Base-by-base conservation (phyloP, 2,329 filamentous ascomycete genomes). In the Huntiella bhutanensis region DNA sequence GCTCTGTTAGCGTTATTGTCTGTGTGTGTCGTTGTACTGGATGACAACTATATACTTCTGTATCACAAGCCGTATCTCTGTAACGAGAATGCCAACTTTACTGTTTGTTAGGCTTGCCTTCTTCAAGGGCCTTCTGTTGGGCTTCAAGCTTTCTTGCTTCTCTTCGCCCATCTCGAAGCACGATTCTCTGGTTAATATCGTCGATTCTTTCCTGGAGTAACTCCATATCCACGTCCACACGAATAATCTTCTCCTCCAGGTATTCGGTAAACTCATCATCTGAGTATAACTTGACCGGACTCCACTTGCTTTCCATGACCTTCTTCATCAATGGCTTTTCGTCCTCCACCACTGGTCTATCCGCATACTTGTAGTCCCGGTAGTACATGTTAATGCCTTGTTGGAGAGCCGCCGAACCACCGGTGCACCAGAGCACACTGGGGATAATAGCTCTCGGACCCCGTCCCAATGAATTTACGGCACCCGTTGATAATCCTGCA, bases 201-300 rank as follows among this genome's bases (percentile, higher is more conserved):
- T 57, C 70, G 53, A 91, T 82, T 55, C 75, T 76, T 46, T 88
- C 83, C 55, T 91, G 82, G 33, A 88, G 67, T 4, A 91, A 59
- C 0, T 82, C 77, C 59, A 91, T 85, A 51, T 88, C 80, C 1
- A 74, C 80, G 52, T 91, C 79, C 3, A 88, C 63, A 51, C 67
- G 70, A 19, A 88, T 58, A 36, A 85, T 62, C 60, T 79, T 84
- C 58, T 87, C 80, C 28, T 69, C 65, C 55, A 91, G 65, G 62
- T 85, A 75, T 1, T 69, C 62, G 49, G 72, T 70, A 56, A 91
- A 91, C 54, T 91, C 77, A 19, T 79, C 69, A 53, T 91, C 78
- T 0, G 74, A 75, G 19, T 91, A 62, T 10, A 72, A 70, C 54
- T 70, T 79, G 51, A 91, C 65, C 0, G 82, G 82, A 52, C 76